Evolutionary conservation across 768 basidiomycete genomes (phyloP).

Genomic region (Hortiboletus campestris): DNA sequence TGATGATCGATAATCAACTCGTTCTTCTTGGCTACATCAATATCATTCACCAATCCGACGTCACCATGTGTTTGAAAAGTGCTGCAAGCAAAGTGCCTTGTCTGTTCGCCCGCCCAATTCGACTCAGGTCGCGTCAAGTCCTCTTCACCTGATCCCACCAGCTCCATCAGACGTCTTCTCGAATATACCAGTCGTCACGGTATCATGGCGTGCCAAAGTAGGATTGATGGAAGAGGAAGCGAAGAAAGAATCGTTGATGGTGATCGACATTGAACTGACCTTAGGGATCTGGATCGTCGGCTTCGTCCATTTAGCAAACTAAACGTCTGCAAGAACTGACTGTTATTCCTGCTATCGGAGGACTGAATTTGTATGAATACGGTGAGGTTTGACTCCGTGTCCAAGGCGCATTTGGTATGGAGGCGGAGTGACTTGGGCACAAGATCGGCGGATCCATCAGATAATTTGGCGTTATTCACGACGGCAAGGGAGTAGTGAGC

Average conservation of each 20-base stretch:
- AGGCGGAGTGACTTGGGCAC: no score
- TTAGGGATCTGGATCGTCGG: no score
- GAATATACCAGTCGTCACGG: background rate
- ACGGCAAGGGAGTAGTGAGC: no score
- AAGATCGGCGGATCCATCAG: no score
- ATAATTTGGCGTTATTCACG: no score
- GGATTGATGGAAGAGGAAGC: background rate
- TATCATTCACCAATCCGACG: background rate
- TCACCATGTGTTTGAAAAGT: no score
- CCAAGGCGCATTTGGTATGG: no score
- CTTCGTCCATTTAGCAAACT: background rate
- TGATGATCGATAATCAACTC: background rate
- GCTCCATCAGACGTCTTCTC: background rate
- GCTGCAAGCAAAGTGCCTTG: no score
- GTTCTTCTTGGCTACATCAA: background rate
- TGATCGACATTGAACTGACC: background rate
- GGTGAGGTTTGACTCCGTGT: background rate
- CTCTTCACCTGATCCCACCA: background rate
- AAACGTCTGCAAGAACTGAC: background rate
- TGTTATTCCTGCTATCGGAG: background rate
- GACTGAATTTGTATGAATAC: no score
- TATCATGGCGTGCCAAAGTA: background rate
- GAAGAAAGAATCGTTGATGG: background rate
- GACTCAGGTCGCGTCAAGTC: background rate
- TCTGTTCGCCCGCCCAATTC: no score